These are phyloP conservation scores for Trichosporon ovoides DNA, from an alignment of 1,284 basidiomycete genomes.

Conservation along the genomic window DNA sequence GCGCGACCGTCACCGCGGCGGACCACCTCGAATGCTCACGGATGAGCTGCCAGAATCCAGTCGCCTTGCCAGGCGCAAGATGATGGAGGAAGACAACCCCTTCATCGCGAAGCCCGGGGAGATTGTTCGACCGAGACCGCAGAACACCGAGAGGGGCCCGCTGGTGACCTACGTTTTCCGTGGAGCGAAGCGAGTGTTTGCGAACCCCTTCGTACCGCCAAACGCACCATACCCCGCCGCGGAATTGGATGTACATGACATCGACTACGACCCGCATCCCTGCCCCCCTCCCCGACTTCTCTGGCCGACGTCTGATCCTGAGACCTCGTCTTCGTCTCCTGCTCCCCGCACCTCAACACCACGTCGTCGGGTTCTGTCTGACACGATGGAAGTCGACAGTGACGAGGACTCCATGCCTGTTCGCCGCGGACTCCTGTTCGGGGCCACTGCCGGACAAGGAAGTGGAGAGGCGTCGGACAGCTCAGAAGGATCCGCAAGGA, in stretches of 20 bases:
- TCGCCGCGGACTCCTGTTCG: conserved; percentile 17
- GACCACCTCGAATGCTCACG: conserved; percentile 4
- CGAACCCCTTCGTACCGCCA: conserved; percentile 38
- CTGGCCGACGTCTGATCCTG: conserved; percentile 25
- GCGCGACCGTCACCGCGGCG: neutral
- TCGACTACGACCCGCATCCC: conserved; percentile 40
- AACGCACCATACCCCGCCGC: conserved; percentile 25
- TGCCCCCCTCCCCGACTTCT: conserved; percentile 38
- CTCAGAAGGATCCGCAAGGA: neutral
- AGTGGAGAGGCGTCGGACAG: neutral
- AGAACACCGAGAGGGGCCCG: conserved; percentile 20
- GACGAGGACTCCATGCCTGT: conserved; percentile 8
- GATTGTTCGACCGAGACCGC: conserved; percentile 9
- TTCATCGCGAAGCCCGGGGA: conserved; percentile 40
- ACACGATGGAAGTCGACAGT: conserved; percentile 5
- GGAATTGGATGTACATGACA: conserved; percentile 29
- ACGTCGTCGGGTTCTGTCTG: neutral
- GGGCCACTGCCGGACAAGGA: neutral
- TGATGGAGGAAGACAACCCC: conserved; percentile 37
- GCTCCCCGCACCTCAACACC: conserved; percentile 7
- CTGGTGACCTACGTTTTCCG: conserved; percentile 45
- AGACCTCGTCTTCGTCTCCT: neutral
- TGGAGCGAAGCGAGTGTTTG: conserved; percentile 42
- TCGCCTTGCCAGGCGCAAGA: conserved; percentile 7
- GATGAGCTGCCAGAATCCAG: neutral